Conservation (phyloP, 192 early-diverging fungal species). For the Piromyces finnis region DNA sequence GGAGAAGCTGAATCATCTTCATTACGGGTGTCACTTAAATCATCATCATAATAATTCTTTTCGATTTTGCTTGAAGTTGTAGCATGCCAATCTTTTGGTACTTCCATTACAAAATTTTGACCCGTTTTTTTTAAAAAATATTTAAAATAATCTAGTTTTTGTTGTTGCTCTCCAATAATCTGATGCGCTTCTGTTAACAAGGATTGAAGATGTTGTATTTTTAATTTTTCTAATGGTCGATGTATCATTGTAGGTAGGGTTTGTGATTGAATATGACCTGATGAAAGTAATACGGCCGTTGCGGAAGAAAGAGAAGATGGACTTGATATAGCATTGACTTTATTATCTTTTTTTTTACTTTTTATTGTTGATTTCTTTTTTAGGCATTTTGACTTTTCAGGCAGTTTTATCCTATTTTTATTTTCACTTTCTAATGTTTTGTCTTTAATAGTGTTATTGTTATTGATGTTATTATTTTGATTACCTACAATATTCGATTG, state of each 20-base stretch:
- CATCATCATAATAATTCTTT: too few species aligned
- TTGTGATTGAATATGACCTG: not conserved
- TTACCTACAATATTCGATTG: too few species aligned
- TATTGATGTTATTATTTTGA: too few species aligned
- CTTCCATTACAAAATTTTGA: not conserved
- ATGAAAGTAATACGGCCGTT: not conserved
- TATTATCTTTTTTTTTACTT: too few species aligned
- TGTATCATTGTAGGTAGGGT: not conserved
- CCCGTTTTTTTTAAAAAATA: not conserved
- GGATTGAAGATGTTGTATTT: not conserved
- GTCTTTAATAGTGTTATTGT: too few species aligned
- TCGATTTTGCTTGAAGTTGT: not conserved
- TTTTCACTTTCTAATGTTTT: too few species aligned
- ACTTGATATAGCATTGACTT: not conserved
- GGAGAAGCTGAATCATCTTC: too few species aligned
- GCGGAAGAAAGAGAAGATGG: not conserved
- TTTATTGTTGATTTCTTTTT: too few species aligned
- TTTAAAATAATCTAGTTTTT: not conserved
- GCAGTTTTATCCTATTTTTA: too few species aligned
- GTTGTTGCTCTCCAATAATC: not conserved
- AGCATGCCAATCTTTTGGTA: not conserved
- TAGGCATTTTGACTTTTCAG: too few species aligned
- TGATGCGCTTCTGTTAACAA: not conserved
- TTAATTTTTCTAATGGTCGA: not conserved
- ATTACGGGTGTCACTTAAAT: too few species aligned